Evolutionary conservation across 179 eudicot species (phyloP), one percentile per base, ranked within the genome.

Genomic region (Kewa caespitosa): DNA sequence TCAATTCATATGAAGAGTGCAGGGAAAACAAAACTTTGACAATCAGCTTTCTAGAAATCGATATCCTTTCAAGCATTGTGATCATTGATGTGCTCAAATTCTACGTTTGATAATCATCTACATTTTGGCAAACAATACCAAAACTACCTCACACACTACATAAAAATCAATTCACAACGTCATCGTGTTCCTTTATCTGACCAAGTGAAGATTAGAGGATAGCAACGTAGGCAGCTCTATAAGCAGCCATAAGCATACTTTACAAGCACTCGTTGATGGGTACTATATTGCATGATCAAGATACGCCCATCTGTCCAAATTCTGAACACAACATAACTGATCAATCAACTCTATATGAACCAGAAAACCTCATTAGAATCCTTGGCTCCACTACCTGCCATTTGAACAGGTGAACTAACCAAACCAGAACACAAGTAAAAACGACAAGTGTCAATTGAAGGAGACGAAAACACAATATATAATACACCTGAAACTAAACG

Each of bases 401-500:
- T 72, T 34, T 15, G 13, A 57, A 15, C 66, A 32, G 75, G 66
- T 57, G 32, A 38, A 50, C 32, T 38, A 70, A 70, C 33, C 62
- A 70, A 69, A 6, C 74, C 1, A 70, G 22, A 43, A 18, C 7
- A 15, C 4, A 33, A 42, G 30, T 27, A 39, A 28, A 42, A 10
- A 42, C 18, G 41, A 31, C 55, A 42, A 61, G 34, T 60, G 54
- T 32, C 67, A 43, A 76, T 52, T 22, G 46, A 50, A 37, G 33
- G 55, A 36, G 28, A 31, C 8, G 37, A 38, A 43, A 72, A 25
- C 34, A 39, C 18, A 61, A 32, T 41, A 43, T 46, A 72, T 13
- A 42, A 38, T 31, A 32, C 39, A 48, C 25, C 20, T 60, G 32
- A 50, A 73, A 61, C 12, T 20, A 60, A 81, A 60, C 69, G 62